A percentile compares a stretch with the other conserved stretches of the same genome.
Evolutionary conservation across 495 filamentous ascomycete genomes (phyloP).

Genomic region (Xanthoparmelia taractica): DNA sequence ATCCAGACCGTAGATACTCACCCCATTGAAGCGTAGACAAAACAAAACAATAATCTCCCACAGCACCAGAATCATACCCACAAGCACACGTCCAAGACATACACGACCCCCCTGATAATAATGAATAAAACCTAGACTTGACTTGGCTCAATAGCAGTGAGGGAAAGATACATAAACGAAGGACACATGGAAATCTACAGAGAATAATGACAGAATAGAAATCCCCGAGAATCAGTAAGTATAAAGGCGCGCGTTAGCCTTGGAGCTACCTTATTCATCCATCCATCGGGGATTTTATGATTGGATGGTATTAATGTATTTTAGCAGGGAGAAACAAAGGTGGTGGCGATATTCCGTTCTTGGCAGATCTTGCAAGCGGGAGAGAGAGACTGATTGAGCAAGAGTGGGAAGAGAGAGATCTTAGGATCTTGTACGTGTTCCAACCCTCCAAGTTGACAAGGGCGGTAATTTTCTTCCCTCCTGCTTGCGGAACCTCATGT

Average conservation of each 20-base stretch:
- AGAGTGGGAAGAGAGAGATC: not conserved
- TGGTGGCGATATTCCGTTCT: slow-evolving; percentile 1
- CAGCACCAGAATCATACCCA: not conserved
- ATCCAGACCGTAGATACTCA: too few species aligned
- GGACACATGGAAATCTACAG: not conserved
- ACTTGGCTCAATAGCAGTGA: not conserved
- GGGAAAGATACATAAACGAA: not conserved
- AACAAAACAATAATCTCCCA: too few species aligned
- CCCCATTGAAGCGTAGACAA: too few species aligned
- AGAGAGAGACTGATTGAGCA: too few species aligned
- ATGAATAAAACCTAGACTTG: not conserved
- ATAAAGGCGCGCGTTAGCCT: not conserved
- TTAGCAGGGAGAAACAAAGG: not conserved
- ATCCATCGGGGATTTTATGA: not conserved
- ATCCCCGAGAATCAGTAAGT: too few species aligned
- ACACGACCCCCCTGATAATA: too few species aligned
- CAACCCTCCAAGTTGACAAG: too few species aligned
- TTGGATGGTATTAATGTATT: not conserved
- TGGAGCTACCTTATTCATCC: not conserved
- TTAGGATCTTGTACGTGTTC: not conserved
- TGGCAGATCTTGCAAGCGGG: not conserved
- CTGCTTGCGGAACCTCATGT: not conserved
- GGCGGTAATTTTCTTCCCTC: not conserved
- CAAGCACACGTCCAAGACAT: not conserved
- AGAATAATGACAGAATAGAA: too few species aligned